Base-by-base conservation (phyloP, 768 basidiomycete species). In the Tylopilus rubrobrunneus region DNA sequence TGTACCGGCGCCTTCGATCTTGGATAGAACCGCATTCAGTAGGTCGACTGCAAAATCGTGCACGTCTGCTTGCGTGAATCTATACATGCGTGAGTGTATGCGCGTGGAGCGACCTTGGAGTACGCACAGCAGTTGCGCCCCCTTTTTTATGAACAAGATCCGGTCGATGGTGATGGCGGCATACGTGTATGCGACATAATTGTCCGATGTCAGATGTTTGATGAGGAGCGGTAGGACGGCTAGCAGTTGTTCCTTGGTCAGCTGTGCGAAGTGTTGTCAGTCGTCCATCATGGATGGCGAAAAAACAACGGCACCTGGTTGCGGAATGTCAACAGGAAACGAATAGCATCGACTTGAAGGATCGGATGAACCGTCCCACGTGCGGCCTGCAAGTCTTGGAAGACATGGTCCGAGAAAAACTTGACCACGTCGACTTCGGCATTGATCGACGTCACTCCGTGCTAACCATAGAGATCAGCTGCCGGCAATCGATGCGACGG, bases 81-180 rank as follows among this genome's bases (percentile, higher is more conserved):
- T 97, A 55, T 2, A 17, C 23, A 17, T 37, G 14, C 7, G 54
- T 48, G 33, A 34, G 48, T 27, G 42, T 42, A 27, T 5, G 34
- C 6, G 7, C 1, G 44, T 36, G 10, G 19, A 56, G 7, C 8
- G 23, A 19, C 19, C 19, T 19, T 19, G 0, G 23, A 21, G 25
- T 7, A 75, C 89, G 51, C 54, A 97, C 94, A 92, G 64, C 25
- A 91, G 75, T 57, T 83, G 80, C 5, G 78, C 78, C 4, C 83
- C 82, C 62, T 88, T 85, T 65, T 90, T 93, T 70, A 98, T 97
- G 71, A 85, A 92, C 39, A 99, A 73, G 50, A 98, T 86, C 7
- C 94, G 83, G 65, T 99, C 97, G 65, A 99, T 95, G n/a, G 95
- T 92, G 62, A 98, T 94, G 17, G 97, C 95, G 9, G 95, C 93